Base-by-base conservation (phyloP, 768 basidiomycete species). In the Mycena maculata region DNA sequence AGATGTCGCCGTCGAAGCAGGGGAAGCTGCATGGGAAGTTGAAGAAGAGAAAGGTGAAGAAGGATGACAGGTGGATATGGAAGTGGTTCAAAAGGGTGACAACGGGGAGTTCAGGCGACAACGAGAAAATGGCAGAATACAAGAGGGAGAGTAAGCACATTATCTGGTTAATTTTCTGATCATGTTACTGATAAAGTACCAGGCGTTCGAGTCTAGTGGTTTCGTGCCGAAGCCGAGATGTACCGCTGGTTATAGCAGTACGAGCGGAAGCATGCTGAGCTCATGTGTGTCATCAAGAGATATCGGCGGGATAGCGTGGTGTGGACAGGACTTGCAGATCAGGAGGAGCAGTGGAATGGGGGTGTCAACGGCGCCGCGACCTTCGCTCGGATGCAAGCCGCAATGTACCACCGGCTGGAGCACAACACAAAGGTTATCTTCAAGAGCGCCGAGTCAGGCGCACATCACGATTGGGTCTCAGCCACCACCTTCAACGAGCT, bases 21-120 rank as follows among this genome's bases (percentile, higher is more conserved):
- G 20, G 15, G 15, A 48, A 20, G 30, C 28, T 8, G n/a, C n/a
- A 18, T 23, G 39, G 5, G 62, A 36, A 42, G 44, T 45, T 54
- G 38, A 54, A 15, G n/a, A 13, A 10, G 38, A 65, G 58, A 25
- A 12, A 25, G 55, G 58, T 49, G 38, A 58, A 65, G 48, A 2
- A 12, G 3, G 63, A 65, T 18, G 63, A 56, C 10, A n/a, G n/a
- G n/a, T n/a, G n/a, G n/a, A n/a, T n/a, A n/a, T 65, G 64, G 64
- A 59, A 59, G 15, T 65, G 64, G 64, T 7, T 52, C 4, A 49
- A 45, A 12, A 23, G 13, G 13, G 10, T 30, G 38, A 49, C 42
- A 15, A 12, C 22, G 13, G 48, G 57, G 13, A 33, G 36, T 15
- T 4, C 5, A 13, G n/a, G 33, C 13, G 22, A 45, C 11, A 25